phyloP scores from a whole-genome alignment of 208 protist genomes.

The Acanthamoeba polyphaga region DNA sequence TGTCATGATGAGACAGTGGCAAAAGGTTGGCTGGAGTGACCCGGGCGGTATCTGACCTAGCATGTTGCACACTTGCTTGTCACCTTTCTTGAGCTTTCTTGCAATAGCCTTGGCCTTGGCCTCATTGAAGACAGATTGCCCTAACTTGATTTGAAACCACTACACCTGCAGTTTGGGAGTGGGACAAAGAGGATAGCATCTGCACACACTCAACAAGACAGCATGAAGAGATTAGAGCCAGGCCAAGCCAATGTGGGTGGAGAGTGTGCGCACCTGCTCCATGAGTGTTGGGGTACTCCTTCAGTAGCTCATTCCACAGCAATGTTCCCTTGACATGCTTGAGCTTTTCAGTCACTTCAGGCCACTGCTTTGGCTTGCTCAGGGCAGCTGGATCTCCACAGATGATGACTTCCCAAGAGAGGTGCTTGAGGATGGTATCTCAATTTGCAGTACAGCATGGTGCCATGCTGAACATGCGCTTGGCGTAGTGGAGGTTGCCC shows the following conservation, averaged over 20 bases:
- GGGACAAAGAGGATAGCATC: background rate
- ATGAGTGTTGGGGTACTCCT: slow-evolving; percentile 2
- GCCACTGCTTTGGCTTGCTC: background rate
- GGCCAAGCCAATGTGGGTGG: background rate
- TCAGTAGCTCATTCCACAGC: background rate
- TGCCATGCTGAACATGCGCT: too few relatives aligned
- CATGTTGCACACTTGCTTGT: background rate
- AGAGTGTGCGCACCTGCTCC: slow-evolving; percentile 31
- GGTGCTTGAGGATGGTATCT: background rate
- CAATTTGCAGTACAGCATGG: background rate
- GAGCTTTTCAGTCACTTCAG: background rate
- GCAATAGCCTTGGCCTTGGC: too few relatives aligned
- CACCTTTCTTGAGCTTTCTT: background rate
- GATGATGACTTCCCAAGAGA: background rate
- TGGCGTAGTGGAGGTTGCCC: too few relatives aligned
- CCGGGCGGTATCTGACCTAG: too few relatives aligned
- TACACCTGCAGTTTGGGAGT: too few relatives aligned
- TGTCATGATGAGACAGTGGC: slow-evolving; percentile 36
- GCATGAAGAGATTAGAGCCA: too few relatives aligned
- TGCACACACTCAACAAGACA: background rate
- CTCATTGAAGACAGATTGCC: too few relatives aligned
- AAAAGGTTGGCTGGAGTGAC: background rate
- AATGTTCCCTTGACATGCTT: background rate
- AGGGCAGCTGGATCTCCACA: background rate
- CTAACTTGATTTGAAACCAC: too few relatives aligned